Base-by-base conservation (phyloP, 2,329 filamentous ascomycete genomes). In the Fusarium veterinarium region DNA sequence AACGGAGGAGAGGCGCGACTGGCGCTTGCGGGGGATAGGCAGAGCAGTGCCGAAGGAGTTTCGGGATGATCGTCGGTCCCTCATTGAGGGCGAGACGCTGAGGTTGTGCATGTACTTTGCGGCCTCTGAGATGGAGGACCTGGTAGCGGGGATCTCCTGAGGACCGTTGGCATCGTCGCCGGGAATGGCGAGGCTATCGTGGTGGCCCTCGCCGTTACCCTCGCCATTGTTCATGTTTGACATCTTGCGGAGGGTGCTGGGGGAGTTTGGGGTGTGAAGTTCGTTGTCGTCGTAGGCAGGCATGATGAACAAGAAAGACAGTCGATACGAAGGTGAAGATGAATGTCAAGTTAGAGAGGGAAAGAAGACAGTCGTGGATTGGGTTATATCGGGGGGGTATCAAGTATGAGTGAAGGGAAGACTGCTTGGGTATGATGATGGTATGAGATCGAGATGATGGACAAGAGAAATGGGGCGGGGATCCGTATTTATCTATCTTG, bases 41-140 rank as follows among this genome's bases (percentile, higher is more conserved):
- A 94, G 87, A 25, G 91, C 88, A 53, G 91, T 86, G 70, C 92
- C 92, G 79, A 94, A 94, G 23, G 91, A 94, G 87, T 94, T 94
- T 71, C 92, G 89, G 25, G 92, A 94, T 51, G 88, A 86, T 73
- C 92, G 84, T 69, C 92, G 86, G 73, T 92, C 90, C 81, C 86
- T 90, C 85, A 89, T 89, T 12, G 91, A 93, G 20, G 91, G 91
- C 19, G 88, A 85, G 49, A 91, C 83, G 77, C 90, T 92, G 77
- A 94, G 85, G 77, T 89, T 90, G 86, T 94, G 92, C 91, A 94
- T 93, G 82, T 91, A 91, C 74, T 88, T 86, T 48, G 88, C 83
- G 31, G 89, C 89, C 82, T 94, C 91, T 37, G 91, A 91, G 71
- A 93, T 89, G 60, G 91, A 88, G 60, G 90, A 92, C 74, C 91